Evolutionary conservation across 768 basidiomycete genomes (phyloP), one percentile per base, ranked within the genome.

Genomic region (Psilocybe subaeruginosa): DNA sequence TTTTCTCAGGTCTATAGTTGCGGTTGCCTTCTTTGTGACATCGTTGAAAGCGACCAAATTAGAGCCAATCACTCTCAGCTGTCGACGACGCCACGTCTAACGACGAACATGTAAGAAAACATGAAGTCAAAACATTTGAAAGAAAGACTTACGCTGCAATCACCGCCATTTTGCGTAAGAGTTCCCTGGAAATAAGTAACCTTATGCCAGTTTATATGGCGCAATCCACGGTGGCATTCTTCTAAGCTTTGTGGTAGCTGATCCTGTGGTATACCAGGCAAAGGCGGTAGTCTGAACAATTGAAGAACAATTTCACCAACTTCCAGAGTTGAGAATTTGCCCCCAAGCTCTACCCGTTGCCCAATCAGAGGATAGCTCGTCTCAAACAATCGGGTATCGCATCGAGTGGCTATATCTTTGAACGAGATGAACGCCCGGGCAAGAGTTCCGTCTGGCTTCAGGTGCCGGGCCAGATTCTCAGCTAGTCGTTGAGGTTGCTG

Each of bases 201-300:
- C 77, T 96, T 95, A 70, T 97, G 95, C 95, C 95, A 97, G 39
- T 90, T 89, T 58, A 94, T 88, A 68, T 96, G 91, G 61, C 93
- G 80, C 64, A 99, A 78, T 0, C 97, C 96, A 12, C 92, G 85
- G 67, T 90, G 83, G 68, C 93, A 96, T 69, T 98, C 97, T 57
- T 98, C 96, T 67, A 98, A 78, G 69, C 93, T 95, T 73, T 95
- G 91, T 12, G 97, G 96, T 17, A 98, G 79, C 62, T 93, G 84
- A 47, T 89, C 86, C 17, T 85, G 82, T 37, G 86, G 76, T 19
- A 97, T 78, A 16, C 94, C 93, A n/a, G 93, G 91, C 49, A 98
- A 73, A 2, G 95, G 86, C 0, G 96, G 96, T 9, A 99, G 77
- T 69, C 95, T 82, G 77, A 99, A 96, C 58, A 98, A 77, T 75